Base-by-base conservation (phyloP, 148 eudicot genomes). In the Talinum fruticosum region DNA sequence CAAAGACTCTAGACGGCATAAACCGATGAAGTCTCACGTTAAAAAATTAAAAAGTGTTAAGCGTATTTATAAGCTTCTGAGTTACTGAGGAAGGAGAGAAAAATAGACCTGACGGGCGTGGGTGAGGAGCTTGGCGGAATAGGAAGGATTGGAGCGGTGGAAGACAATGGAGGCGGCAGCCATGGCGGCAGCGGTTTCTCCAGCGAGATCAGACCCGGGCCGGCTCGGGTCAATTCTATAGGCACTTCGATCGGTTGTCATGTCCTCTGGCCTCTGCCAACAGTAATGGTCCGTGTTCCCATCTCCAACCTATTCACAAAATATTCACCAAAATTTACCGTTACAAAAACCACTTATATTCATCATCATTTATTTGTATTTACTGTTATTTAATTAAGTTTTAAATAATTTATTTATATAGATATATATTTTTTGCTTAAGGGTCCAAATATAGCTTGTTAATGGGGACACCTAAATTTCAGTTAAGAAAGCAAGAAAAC, bases 231-330 rank as follows among this genome's bases (percentile, higher is more conserved):
- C 97, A 16, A 91, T 87, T 72, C 72, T 86, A 83, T 96, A 96
- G 34, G 99, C 99, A 8, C 84, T 83, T 13, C 97, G 85, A 51
- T 92, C 88, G 1, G 99, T 96, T 19, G 97, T 93, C 99, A 96
- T 96, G 59, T 96, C 99, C 84, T 96, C 99, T 7, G 99, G 97
- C 75, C 99, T 91, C 76, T 96, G 99, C 99, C 99, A 96, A 71
- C 99, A 96, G 84, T 86, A 93, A 78, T 96, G 99, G 81, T 96
- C 97, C 1, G 97, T 85, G 87, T 90, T 84, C 36, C 99, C 99
- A 84, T 96, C 99, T 83, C 99, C 99, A 65, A 96, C 97, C 99
- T 96, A 75, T 68, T 62, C 4, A 8, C 15, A 10, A 62, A 62
- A 62, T 26, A 62, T 26, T 7, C 29, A 24, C 18, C 28, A 59